phyloP scores from a whole-genome alignment of 495 filamentous ascomycete species.

The Lindgomyces ingoldianus region DNA sequence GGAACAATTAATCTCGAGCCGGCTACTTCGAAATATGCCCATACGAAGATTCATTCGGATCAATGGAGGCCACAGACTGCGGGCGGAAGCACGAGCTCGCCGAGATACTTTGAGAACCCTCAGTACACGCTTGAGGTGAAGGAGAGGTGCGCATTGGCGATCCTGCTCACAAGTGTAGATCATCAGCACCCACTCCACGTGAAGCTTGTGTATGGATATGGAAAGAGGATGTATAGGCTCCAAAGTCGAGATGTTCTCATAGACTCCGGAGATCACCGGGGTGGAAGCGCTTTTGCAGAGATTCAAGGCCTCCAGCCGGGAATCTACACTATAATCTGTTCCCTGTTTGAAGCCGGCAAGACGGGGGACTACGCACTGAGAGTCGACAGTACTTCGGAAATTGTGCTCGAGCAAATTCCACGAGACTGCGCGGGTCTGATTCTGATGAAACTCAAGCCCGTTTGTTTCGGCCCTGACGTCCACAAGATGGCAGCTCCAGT shows the following conservation, averaged over 20 bases:
- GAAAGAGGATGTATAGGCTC: constrained; percentile 66
- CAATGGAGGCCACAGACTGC: constrained; percentile 77
- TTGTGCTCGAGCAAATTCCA: constrained; percentile 56
- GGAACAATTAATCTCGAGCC: constrained; percentile 58
- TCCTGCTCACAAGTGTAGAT: constrained; percentile 67
- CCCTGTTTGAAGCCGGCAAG: constrained; percentile 81
- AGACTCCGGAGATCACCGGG: constrained; percentile 81
- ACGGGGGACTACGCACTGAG: constrained; percentile 72
- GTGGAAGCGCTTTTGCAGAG: constrained; percentile 71
- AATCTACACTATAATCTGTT: constrained; percentile 81
- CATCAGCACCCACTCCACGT: constrained; percentile 73
- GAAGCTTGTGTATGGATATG: constrained; percentile 75
- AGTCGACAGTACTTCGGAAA: constrained; percentile 61
- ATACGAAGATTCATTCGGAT: constrained; percentile 56
- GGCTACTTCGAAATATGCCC: constrained; percentile 59
- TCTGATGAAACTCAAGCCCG: constrained; percentile 29
- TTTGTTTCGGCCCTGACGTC: constrained; percentile 31
- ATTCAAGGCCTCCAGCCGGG: constrained; percentile 60
- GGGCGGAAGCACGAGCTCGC: constrained; percentile 76
- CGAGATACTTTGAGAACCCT: constrained; percentile 78
- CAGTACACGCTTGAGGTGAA: constrained; percentile 71
- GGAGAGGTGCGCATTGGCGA: constrained; percentile 58
- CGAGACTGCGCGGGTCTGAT: constrained; percentile 70
- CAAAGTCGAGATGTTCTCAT: constrained; percentile 74
- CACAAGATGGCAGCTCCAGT: constrained; percentile 41